Conservation (phyloP, 1,284 basidiomycete genomes). For the Rhodotorula sp. region DNA sequence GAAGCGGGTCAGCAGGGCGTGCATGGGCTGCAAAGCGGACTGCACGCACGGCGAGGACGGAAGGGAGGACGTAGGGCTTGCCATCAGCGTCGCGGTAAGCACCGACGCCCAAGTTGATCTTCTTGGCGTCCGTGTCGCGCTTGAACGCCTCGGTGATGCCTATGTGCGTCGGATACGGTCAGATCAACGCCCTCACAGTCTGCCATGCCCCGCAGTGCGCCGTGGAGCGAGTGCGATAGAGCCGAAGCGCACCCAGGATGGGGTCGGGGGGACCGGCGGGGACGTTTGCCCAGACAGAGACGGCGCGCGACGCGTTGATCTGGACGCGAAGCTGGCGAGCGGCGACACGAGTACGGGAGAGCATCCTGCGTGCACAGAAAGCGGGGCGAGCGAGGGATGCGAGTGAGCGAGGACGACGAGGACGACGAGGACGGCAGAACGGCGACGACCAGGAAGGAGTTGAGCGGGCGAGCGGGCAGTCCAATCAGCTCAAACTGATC, state of each 20-base stretch:
- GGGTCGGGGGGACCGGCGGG: slow-evolving; percentile 87
- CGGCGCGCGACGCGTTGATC: slow-evolving; percentile 23
- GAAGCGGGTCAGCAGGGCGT: neutral
- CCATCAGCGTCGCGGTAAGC: slow-evolving; percentile 88
- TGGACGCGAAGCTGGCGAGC: slow-evolving; percentile 17
- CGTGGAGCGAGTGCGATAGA: neutral
- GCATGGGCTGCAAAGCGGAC: too few species aligned
- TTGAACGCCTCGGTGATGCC: slow-evolving; percentile 94
- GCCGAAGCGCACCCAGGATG: slow-evolving; percentile 71
- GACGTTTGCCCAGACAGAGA: slow-evolving; percentile 79
- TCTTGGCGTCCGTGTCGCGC: slow-evolving; percentile 81
- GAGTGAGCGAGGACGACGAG: neutral
- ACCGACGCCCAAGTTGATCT: slow-evolving; percentile 88
- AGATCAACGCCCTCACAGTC: neutral
- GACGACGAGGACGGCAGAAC: too few species aligned
- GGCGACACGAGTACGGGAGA: slow-evolving; percentile 25
- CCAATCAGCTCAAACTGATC: too few species aligned
- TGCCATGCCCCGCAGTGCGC: neutral
- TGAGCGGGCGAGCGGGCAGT: neutral
- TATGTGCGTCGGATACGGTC: slow-evolving; percentile 36
- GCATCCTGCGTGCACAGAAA: slow-evolving; percentile 3
- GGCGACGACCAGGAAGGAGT: too few species aligned
- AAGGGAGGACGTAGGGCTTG: slow-evolving; percentile 89
- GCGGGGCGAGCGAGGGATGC: neutral
- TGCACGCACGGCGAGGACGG: slow-evolving; percentile 60